These are phyloP conservation scores for Diaporthe capsici DNA, from an alignment of 2,329 filamentous ascomycete species.

Conservation along the genomic window DNA sequence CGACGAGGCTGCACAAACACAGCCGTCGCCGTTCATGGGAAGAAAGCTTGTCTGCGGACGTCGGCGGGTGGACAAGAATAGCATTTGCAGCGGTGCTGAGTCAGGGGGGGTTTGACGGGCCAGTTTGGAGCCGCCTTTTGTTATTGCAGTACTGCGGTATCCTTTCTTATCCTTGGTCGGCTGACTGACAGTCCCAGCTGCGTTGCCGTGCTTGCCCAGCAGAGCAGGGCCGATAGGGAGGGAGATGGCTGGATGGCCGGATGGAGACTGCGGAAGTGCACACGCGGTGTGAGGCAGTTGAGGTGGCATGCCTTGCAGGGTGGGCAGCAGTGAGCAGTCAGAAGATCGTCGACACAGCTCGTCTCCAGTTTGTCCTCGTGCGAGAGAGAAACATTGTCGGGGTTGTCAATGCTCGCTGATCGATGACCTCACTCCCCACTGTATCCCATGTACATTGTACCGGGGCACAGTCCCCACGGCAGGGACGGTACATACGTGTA, in stretches of 20 bases:
- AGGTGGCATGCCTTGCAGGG: background rate
- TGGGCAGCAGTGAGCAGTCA: conserved; percentile 13
- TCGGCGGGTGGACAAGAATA: conserved; percentile 12
- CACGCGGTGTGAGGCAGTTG: conserved; percentile 19
- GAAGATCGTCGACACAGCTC: conserved; percentile 26
- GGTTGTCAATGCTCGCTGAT: conserved; percentile 26
- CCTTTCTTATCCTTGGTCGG: conserved; percentile 1
- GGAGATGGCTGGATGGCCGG: background rate
- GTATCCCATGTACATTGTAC: conserved; percentile 5
- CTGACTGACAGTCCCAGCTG: conserved; percentile 8
- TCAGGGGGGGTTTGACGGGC: background rate
- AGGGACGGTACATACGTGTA: background rate
- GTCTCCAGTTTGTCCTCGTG: conserved; percentile 15
- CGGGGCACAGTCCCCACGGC: background rate
- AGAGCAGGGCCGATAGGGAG: conserved; percentile 35
- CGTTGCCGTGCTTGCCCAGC: conserved; percentile 11
- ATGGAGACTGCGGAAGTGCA: background rate
- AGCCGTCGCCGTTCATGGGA: conserved; percentile 12
- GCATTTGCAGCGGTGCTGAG: conserved; percentile 23
- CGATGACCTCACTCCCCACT: conserved; percentile 28
- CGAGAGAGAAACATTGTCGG: conserved; percentile 16
- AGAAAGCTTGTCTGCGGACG: conserved; percentile 20
- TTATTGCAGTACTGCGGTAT: conserved; percentile 21
- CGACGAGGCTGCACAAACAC: conserved; percentile 21
- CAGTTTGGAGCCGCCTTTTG: conserved; percentile 9